These are phyloP conservation scores for Agaricales sp. DNA, from an alignment of 1,284 basidiomycete genomes.

Conservation along the genomic window DNA sequence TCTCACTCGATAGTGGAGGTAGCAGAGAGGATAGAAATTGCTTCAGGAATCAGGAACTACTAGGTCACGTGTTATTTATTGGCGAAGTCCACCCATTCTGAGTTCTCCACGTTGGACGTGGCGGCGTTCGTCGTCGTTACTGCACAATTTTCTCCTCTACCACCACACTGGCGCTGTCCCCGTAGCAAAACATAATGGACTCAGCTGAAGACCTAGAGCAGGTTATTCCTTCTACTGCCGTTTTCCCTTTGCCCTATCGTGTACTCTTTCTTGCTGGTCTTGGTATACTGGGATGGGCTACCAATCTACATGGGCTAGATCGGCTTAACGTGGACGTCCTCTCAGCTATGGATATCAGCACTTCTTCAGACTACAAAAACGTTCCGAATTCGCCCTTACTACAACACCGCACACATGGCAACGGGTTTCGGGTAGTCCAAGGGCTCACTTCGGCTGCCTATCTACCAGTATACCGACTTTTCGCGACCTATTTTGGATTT, in stretches of 20 bases:
- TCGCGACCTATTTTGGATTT: conserved; percentile 47
- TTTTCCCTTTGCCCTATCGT: conserved; percentile 77
- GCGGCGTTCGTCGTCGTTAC: too few species aligned
- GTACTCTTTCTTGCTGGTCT: conserved; percentile 64
- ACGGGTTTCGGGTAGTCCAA: conserved; percentile 16
- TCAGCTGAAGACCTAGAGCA: neutral
- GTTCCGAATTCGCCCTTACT: neutral
- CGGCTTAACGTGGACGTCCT: conserved; percentile 66
- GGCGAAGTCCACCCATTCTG: too few species aligned
- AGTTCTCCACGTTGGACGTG: too few species aligned
- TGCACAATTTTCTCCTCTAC: too few species aligned
- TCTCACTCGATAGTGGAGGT: conserved; percentile 4
- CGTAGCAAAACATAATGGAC: too few species aligned
- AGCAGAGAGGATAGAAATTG: conserved; percentile 6
- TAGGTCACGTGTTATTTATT: conserved; percentile 5
- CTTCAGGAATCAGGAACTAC: conserved; percentile 7
- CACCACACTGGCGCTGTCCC: too few species aligned
- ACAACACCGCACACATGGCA: conserved; percentile 8
- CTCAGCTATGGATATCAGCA: conserved; percentile 53
- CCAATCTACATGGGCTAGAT: conserved; percentile 78
- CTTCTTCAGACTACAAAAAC: conserved; percentile 4
- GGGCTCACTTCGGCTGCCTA: conserved; percentile 33
- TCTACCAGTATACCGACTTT: conserved; percentile 58
- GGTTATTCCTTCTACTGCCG: conserved; percentile 35
- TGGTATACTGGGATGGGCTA: conserved; percentile 74